A percentile compares a stretch with the other conserved stretches of the same genome.
These are phyloP conservation scores for Bretschneidera sinensis DNA, from an alignment of 345 rosid genomes.

Conservation along the genomic window DNA sequence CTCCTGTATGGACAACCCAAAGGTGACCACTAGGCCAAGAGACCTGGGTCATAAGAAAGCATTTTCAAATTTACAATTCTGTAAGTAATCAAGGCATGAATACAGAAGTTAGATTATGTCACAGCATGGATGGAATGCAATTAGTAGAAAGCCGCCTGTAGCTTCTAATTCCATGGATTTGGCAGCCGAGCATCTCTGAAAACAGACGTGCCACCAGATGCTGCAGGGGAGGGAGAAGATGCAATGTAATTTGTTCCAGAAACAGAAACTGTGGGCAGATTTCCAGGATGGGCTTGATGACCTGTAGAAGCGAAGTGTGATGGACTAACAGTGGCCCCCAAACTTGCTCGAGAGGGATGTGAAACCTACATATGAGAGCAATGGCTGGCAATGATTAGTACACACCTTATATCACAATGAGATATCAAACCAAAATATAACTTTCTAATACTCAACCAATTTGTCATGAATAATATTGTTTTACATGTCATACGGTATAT, in stretches of 20 bases:
- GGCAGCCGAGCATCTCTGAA: conserved; percentile 71
- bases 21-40: too few relatives aligned
- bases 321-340: conserved; percentile 54
- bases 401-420: background rate
- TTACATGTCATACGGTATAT: too few relatives aligned
- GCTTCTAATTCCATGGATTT: conserved; percentile 70
- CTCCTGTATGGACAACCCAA: too few relatives aligned
- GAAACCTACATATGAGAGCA: conserved; percentile 36
- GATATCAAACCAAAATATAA: too few relatives aligned
- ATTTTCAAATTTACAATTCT: too few relatives aligned
- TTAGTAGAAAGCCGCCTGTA: background rate
- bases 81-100: too few relatives aligned
- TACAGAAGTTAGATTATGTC: background rate
- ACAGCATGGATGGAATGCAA: background rate
- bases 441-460: too few relatives aligned
- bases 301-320: conserved; percentile 60
- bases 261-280: conserved; percentile 50
- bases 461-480: too few relatives aligned
- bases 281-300: conserved; percentile 41
- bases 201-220: conserved; percentile 86
- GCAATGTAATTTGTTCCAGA: conserved; percentile 78
- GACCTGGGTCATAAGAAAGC: too few relatives aligned
- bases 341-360: conserved; percentile 49
- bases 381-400: conserved; percentile 7
- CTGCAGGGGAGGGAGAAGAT: conserved; percentile 92